Evolutionary conservation across 768 basidiomycete genomes (phyloP).

Genomic region (Mycena galericulata): DNA sequence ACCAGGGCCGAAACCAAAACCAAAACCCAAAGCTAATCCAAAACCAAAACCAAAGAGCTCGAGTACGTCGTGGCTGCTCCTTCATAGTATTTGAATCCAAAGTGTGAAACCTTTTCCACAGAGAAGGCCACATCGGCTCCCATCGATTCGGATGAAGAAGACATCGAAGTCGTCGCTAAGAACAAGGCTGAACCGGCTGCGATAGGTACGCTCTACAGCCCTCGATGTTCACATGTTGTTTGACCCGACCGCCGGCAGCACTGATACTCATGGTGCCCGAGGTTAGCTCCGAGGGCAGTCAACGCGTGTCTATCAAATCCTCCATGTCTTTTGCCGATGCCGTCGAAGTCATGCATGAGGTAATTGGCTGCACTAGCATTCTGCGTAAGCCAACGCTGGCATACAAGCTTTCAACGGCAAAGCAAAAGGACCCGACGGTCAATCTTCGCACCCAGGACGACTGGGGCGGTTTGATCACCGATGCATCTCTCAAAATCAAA

Average conservation of each 20-base stretch:
- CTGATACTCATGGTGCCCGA: constrained; percentile 9
- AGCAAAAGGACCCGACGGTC: neutral
- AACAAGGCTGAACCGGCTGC: neutral
- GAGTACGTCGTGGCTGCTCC: too few relatives aligned
- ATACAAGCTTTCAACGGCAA: constrained; percentile 12
- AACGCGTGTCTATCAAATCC: constrained; percentile 9
- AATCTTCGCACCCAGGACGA: constrained; percentile 1
- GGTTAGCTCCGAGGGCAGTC: constrained; percentile 2
- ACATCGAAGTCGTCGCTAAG: constrained; percentile 5
- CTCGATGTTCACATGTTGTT: too few relatives aligned
- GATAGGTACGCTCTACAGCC: constrained; percentile 14
- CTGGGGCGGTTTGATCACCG: constrained; percentile 8
- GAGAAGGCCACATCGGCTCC: too few relatives aligned
- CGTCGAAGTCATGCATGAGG: constrained; percentile 11
- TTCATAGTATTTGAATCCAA: too few relatives aligned
- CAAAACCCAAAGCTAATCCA: too few relatives aligned
- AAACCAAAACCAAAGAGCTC: too few relatives aligned
- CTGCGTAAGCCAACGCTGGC: constrained; percentile 15
- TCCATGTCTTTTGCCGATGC: constrained; percentile 23
- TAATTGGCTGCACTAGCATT: constrained; percentile 13
- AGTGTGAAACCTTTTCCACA: too few relatives aligned
- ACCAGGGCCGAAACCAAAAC: too few relatives aligned
- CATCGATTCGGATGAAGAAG: constrained; percentile 14
- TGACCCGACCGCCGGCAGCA: constrained; percentile 10
- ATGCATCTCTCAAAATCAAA: neutral